Evolutionary conservation across 176 grass and related monocot species (phyloP), one percentile per base, ranked within the genome.

Genomic region (Cymbopogon citratus): DNA sequence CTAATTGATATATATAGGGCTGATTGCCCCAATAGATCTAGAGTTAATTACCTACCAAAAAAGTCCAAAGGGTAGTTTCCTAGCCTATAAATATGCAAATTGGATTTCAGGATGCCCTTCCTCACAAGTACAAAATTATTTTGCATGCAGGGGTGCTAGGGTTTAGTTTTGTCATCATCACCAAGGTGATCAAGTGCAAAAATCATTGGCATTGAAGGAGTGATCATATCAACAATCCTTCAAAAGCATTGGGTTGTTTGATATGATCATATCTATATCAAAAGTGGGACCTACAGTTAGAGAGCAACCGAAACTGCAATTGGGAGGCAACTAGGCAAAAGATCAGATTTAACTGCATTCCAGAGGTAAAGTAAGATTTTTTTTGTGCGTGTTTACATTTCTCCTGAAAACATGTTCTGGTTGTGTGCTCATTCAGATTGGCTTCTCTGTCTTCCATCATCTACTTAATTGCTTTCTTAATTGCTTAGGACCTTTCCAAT

Each of bases 11-110:
- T 56, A 19, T 59, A 23, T n/a, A 46, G 48, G 29, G 66, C 74
- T 80, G 21, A 23, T 9, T 56, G 52, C 3, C 11, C 75, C 68
- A 83, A 34, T 1, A 56, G 18, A 9, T 71, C 14, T 45, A 43
- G 14, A 28, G 21, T 2, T 38, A 23, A 9, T 51, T 21, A 7
- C 12, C 5, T 56, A n/a, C 27, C 10, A 40, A 25, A 69, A 8
- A 1, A 57, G 26, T 6, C 54, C 12, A 29, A 23, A 11, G 29
- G 12, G 7, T 57, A 13, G 11, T 56, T 19, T 38, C 2, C 9
- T 61, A 28, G 60, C 19, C 69, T 84, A 84, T 84, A 88, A 84
- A 84, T 79, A 79, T 80, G 11, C 23, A 62, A 61, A 10, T 67
- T 35, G 60, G 27, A 3, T 36, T 38, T 21, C 35, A 80, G 19